Base-by-base conservation (phyloP, 345 rosid species). In the Citrus unshiu region DNA sequence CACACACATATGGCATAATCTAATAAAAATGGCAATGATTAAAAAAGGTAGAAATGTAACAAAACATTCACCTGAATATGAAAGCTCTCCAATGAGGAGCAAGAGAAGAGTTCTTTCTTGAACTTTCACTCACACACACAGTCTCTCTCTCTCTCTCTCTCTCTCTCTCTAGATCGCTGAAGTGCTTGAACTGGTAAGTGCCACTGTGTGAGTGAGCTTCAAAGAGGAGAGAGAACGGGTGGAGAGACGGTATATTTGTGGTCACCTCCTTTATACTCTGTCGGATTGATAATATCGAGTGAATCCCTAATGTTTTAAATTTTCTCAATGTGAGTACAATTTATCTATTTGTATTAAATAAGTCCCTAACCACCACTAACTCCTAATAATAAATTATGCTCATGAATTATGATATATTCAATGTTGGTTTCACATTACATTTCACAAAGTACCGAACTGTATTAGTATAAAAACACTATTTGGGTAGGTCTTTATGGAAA, bases 1-100 rank as follows among this genome's bases (percentile, higher is more conserved):
- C 39, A 37, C 39, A 37, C 39, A 35, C 37, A 35, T 13, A 35
- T 27, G 9, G 25, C n/a, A 40, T 9, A 60, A 70, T 19, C 70
- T 34, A 35, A 2, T 30, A 35, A 69, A 39, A 18, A n/a, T 59
- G 54, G 25, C 73, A 64, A 34, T 22, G 18, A 59, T 9, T 40
- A 30, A 10, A 69, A 40, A 5, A n/a, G 22, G 65, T 35, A 37
- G 69, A 58, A 51, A 13, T 66, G 73, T 67, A 73, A 70, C 32
- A 77, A 74, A 40, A 22, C 57, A 77, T 16, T 58, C 75, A 70
- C 88, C 83, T 73, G 77, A 72, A 68, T 35, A 40, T 4, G 25
- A 60, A 16, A 37, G 59, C 72, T 57, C 46, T 40, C 24, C 34
- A 37, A 24, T 25, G 58, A 68, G 58, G 6, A 54, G 13, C 40